Conservation (phyloP, 1,139 yeast genomes). For the Yamadazyma triangularis region DNA sequence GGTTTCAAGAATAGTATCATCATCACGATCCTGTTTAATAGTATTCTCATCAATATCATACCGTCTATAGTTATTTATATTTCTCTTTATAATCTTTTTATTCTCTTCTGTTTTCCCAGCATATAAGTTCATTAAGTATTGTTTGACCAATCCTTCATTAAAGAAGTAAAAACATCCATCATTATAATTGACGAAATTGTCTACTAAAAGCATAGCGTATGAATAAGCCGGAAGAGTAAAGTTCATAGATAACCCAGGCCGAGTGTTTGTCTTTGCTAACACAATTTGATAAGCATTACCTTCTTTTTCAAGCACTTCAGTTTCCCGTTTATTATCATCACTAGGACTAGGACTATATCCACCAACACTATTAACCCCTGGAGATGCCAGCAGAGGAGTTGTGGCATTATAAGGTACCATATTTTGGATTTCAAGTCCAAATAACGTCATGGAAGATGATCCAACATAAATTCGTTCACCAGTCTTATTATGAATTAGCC, state of each 20-base stretch:
- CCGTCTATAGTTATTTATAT: conserved; percentile 13
- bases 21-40: conserved; percentile 41
- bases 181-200: conserved; percentile 71
- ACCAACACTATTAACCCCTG: conserved; percentile 2
- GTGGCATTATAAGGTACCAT: conserved; percentile 35
- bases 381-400: conserved; percentile 1
- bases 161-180: conserved; percentile 86
- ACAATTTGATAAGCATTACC: conserved; percentile 72
- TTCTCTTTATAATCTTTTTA: conserved; percentile 35
- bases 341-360: conserved; percentile 14
- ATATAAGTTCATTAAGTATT: conserved; percentile 58
- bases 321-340: conserved; percentile 20
- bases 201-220: conserved; percentile 70
- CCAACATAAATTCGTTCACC: conserved; percentile 76
- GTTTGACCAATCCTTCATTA: conserved; percentile 73
- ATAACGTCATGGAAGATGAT: conserved; percentile 75
- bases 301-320: conserved; percentile 57
- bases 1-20: conserved; percentile 63
- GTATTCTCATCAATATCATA: conserved; percentile 41
- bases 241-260: conserved; percentile 64
- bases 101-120: conserved; percentile 41
- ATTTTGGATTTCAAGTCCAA: conserved; percentile 71
- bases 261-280: conserved; percentile 60
- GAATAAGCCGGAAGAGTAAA: conserved; percentile 73
- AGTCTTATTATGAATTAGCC: conserved; percentile 66